These are phyloP conservation scores for Scortechinia acanthostroma DNA, from an alignment of 2,329 filamentous ascomycete genomes.

Conservation along the genomic window DNA sequence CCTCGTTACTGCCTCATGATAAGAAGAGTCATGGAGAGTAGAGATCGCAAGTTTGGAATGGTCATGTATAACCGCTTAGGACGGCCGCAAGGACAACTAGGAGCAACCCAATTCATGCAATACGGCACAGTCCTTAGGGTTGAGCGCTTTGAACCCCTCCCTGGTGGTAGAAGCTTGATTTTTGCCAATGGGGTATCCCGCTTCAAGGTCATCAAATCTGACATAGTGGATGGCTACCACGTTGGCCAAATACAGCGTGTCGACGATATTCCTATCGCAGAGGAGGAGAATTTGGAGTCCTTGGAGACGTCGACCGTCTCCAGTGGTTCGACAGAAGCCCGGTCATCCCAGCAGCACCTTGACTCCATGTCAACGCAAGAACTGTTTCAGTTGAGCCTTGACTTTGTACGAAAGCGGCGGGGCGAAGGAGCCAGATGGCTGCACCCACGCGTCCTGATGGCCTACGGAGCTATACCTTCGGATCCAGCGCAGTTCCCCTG, in stretches of 20 bases:
- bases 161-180: constrained; percentile 75
- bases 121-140: constrained; percentile 77
- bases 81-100: constrained; percentile 17
- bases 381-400: constrained; percentile 56
- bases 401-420: constrained; percentile 66
- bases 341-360: constrained; percentile 21
- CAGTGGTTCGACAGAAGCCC: constrained; percentile 14
- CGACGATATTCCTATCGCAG: constrained; percentile 73
- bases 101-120: constrained; percentile 45
- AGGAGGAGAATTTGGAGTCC: constrained; percentile 73
- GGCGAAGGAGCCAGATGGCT: constrained; percentile 68
- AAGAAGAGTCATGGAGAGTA: constrained; percentile 62
- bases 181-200: constrained; percentile 72
- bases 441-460: constrained; percentile 60
- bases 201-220: constrained; percentile 64
- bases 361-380: constrained; percentile 62
- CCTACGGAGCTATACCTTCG: constrained; percentile 71
- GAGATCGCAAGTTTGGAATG: constrained; percentile 77
- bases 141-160: constrained; percentile 64
- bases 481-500: constrained; percentile 77
- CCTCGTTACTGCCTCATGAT: constrained; percentile 90
- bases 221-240: constrained; percentile 67
- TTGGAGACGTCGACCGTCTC: constrained; percentile 41
- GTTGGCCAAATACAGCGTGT: constrained; percentile 71
- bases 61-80: constrained; percentile 57